Evolutionary conservation across 345 rosid genomes (phyloP).

Genomic region (Lepidium africanum): DNA sequence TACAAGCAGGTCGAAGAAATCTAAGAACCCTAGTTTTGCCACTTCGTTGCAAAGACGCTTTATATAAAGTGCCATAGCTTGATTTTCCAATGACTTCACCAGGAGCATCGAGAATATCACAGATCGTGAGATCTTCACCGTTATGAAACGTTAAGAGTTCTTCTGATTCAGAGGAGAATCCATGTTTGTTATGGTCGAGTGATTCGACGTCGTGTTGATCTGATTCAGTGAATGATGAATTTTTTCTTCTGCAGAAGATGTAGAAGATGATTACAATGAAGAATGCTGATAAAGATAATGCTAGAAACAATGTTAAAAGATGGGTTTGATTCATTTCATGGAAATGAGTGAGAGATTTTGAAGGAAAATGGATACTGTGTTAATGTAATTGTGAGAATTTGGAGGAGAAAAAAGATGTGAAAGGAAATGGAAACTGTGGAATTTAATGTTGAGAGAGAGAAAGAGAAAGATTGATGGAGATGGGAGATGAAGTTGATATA

Average conservation of each 20-base stretch:
- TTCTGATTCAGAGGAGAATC: conserved; percentile 29
- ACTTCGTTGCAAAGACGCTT: conserved; percentile 55
- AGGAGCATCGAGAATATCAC: conserved; percentile 86
- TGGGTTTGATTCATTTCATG: conserved; percentile 45
- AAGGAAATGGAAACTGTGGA: conserved; percentile 6
- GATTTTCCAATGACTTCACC: conserved; percentile 96
- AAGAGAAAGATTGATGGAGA: conserved; percentile 5
- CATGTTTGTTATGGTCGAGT: conserved; percentile 13
- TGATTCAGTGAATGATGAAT: neutral
- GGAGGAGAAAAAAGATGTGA: neutral
- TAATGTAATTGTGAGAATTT: neutral
- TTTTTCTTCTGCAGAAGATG: conserved; percentile 22
- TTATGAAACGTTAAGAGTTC: conserved; percentile 58
- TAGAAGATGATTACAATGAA: conserved; percentile 34
- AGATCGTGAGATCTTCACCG: conserved; percentile 61
- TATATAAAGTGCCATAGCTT: conserved; percentile 76
- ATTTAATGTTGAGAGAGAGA: conserved; percentile 5
- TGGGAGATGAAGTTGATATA: conserved; percentile 15
- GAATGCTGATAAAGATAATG: conserved; percentile 32
- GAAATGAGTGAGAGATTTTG: neutral
- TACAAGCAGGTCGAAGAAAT: conserved; percentile 74
- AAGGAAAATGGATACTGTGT: neutral
- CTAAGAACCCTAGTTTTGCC: conserved; percentile 54
- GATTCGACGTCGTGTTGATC: conserved; percentile 35
- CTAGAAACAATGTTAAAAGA: conserved; percentile 42